Conservation (phyloP, 495 filamentous ascomycete species). For the Penicillium canariense region DNA sequence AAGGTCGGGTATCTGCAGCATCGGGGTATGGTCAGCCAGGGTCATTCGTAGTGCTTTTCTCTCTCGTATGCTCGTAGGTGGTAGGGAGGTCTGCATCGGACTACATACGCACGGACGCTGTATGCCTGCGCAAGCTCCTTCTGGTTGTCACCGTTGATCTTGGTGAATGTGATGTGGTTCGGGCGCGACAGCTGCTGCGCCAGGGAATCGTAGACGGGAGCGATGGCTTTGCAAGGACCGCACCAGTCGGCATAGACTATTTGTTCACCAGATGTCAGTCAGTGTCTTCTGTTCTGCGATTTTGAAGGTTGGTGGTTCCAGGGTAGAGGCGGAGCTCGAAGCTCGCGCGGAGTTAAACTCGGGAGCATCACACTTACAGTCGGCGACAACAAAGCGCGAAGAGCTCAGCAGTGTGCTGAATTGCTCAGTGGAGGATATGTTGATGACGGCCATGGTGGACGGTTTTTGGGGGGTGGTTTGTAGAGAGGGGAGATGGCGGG, state of each 20-base stretch:
- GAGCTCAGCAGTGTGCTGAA: conserved; percentile 64
- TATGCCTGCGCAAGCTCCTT: conserved; percentile 70
- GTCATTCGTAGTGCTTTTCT: not conserved
- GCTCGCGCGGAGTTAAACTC: not conserved
- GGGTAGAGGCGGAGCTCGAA: not conserved
- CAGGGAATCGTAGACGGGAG: conserved; percentile 80
- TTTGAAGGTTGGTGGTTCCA: not conserved
- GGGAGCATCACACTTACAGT: conserved; percentile 63
- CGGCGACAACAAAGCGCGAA: conserved; percentile 73
- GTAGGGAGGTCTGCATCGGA: conserved; percentile 12
- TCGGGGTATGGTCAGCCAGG: not conserved
- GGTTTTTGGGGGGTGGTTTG: conserved; percentile 10
- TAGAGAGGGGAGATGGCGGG: conserved; percentile 14
- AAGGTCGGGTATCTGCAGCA: conserved; percentile 65
- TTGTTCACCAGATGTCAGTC: not conserved
- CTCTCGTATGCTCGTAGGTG: not conserved
- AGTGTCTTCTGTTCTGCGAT: conserved; percentile 3
- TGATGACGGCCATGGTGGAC: conserved; percentile 50
- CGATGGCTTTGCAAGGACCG: conserved; percentile 78
- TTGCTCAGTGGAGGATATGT: conserved; percentile 69
- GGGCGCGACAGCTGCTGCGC: conserved; percentile 68
- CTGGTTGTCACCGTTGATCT: conserved; percentile 79
- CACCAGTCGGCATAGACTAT: conserved; percentile 88
- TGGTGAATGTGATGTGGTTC: conserved; percentile 75
- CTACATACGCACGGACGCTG: conserved; percentile 64